Evolutionary conservation across 1,284 basidiomycete species (phyloP), one percentile per base, ranked within the genome.

Genomic region (Abortiporus biennis): DNA sequence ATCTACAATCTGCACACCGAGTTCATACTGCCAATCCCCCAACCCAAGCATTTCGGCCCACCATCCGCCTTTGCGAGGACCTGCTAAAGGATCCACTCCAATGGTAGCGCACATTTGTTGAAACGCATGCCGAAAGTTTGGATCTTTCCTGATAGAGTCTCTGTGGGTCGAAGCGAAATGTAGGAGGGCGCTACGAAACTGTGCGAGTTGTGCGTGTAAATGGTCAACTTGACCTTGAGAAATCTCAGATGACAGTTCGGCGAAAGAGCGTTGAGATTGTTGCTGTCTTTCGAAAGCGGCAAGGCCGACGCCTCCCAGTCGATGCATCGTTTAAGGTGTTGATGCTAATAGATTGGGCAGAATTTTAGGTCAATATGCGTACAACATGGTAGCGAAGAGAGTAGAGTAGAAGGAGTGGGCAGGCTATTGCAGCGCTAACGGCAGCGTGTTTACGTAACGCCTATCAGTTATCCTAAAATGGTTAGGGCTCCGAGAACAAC

Each of bases 1-100:
- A 59, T 99, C 95, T 37, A 99, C 92, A 49, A 99, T 87, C 68
- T 99, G 95, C 20, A 98, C 91, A 2, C 92, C 92, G 1, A 99
- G 77, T 56, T 96, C 94, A 60, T 92, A 91, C 55, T 93, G 87
- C 91, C 92, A 99, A 60, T 99, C 96, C 5, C 91, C 82, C 39
- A 89, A 62, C 0, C 90, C 91, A 13, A 97, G 73, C 55, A 92
- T 68, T 58, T 92, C 93, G 17, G 79, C 83, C 83, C 87, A 91
- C 86, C 89, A 93, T 2, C 92, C 81, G n/a, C 87, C 87, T 48
- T 82, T 83, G 19, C 84, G 67, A 0, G 86, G 85, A 1, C 88
- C 89, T 1, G 88, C 87, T 15, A 99, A 76, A 0, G 96, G 95
- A 61, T 99, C 96, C 15, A 99, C 91, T 21, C 92, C 93, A 43